Base-by-base conservation (phyloP, 2,329 filamentous ascomycete genomes). In the Colletotrichum sp. region DNA sequence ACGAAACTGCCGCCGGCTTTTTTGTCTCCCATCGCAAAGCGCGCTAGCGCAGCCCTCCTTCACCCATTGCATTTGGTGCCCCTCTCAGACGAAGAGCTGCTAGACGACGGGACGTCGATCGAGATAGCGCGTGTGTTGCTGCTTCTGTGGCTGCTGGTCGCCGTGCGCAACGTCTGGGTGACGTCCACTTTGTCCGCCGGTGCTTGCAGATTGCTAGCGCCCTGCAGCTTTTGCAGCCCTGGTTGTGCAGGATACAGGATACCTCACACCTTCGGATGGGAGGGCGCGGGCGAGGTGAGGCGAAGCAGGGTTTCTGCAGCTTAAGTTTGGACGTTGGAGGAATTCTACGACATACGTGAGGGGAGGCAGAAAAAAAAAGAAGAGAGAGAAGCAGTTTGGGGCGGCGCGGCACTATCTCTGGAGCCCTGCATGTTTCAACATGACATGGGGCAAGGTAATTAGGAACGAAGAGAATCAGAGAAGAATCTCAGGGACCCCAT, bases 141-240 rank as follows among this genome's bases (percentile, higher is more conserved):
- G 21, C n/a, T 60, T 32, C 57, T 52, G 67, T 66, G 21, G 61
- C 72, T 72, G 61, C 67, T 61, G 65, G 74, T 76, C 59, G 74
- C 74, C 65, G 65, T 76, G 74, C 74, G 74, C 74, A 76, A 76
- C 74, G 65, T 61, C 59, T 59, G 28, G 71, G 74, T 48, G 65
- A 76, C 65, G 65, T 61, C 59, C 39, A 67, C 32, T 13, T 59
- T 52, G 30, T 55, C 43, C 48, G 39, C 34, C 52, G 18, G 30
- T 63, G 73, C 26, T 55, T 48, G 52, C 67, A 70, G 57, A 9
- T 36, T 36, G 43, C 34, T 63, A 73, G 36, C 39, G 36, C 28
- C 67, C 48, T 36, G 21, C 61, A 3, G 34, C 48, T 52, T 52
- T 32, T 24, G 55, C 32, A 28, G 13, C 18, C 15, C 1, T 34